These are phyloP conservation scores for Cutaneotrichosporon cavernicola DNA, from an alignment of 1,284 basidiomycete genomes.

Conservation along the genomic window DNA sequence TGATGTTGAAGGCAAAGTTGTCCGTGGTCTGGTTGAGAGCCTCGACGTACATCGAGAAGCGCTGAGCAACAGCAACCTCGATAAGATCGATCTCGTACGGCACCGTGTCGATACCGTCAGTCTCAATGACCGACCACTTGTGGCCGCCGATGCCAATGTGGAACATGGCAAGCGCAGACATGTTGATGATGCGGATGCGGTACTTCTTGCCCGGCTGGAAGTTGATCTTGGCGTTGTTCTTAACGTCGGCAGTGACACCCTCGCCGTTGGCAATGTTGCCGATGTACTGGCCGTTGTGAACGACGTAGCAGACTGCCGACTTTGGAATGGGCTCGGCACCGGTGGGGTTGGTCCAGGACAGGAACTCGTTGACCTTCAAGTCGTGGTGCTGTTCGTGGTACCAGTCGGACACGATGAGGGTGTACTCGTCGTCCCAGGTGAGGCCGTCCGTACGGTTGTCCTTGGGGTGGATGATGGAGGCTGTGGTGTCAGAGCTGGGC, in stretches of 20 bases:
- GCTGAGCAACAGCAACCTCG: constrained; percentile 87
- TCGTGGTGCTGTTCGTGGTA: constrained; percentile 67
- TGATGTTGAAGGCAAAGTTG: constrained; percentile 58
- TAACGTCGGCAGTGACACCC: constrained; percentile 62
- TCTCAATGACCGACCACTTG: constrained; percentile 83
- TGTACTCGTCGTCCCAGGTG: constrained; percentile 88
- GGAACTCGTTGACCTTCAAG: constrained; percentile 65
- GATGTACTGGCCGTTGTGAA: constrained; percentile 65
- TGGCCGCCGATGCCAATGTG: constrained; percentile 90
- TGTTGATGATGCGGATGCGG: constrained; percentile 77
- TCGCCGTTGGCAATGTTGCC: constrained; percentile 57
- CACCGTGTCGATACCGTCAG: constrained; percentile 79
- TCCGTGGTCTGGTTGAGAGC: constrained; percentile 80
- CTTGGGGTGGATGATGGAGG: constrained; percentile 69
- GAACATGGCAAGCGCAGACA: constrained; percentile 61
- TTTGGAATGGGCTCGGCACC: constrained; percentile 89
- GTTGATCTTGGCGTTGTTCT: constrained; percentile 69
- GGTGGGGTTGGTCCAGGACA: constrained; percentile 69
- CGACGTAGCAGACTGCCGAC: constrained; percentile 78
- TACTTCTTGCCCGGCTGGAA: constrained; percentile 73
- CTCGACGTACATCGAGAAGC: constrained; percentile 79
- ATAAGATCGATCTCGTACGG: constrained; percentile 69
- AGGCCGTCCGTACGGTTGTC: constrained; percentile 54
- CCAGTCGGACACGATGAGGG: constrained; percentile 80
- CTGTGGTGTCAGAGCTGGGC: neutral